Percentiles rank a stretch among this genome's conserved stretches.
Evolutionary conservation across 2,329 filamentous ascomycete species (phyloP).

Genomic region (Fusarium acutatum): DNA sequence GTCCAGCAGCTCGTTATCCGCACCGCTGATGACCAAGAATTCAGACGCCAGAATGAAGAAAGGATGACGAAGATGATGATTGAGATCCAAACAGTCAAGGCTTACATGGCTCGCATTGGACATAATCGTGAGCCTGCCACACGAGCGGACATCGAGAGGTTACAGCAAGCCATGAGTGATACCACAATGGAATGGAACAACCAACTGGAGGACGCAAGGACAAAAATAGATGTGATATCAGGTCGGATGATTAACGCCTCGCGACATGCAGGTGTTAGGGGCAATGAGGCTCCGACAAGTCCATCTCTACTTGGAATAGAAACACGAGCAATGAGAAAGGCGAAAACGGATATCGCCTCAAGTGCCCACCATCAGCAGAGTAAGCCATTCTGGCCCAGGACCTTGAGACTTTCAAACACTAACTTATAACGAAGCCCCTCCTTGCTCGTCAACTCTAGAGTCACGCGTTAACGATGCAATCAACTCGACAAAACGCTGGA

Average conservation of each 20-base stretch:
- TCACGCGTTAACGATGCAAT: conserved; percentile 48
- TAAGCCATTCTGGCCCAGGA: background rate
- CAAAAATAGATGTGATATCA: conserved; percentile 33
- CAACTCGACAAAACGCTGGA: conserved; percentile 51
- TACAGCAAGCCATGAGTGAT: conserved; percentile 30
- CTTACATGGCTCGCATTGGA: conserved; percentile 28
- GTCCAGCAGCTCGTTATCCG: conserved; percentile 38
- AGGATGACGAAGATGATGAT: conserved; percentile 42
- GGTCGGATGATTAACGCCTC: conserved; percentile 37
- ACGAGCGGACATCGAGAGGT: conserved; percentile 24
- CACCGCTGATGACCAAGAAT: conserved; percentile 42
- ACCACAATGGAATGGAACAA: conserved; percentile 24
- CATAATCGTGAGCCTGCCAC: conserved; percentile 13
- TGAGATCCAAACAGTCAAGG: conserved; percentile 46
- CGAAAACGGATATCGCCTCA: background rate
- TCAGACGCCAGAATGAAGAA: conserved; percentile 42
- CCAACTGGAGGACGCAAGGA: conserved; percentile 39
- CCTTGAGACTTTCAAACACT: background rate
- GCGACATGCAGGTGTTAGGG: conserved; percentile 29
- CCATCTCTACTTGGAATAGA: conserved; percentile 3
- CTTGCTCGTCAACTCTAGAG: conserved; percentile 1
- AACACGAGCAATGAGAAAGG: conserved; percentile 13
- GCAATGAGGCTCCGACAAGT: background rate
- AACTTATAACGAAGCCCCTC: conserved; percentile 9
- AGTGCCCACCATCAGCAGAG: conserved; percentile 2